Evolutionary conservation across 495 filamentous ascomycete species (phyloP), one percentile per base, ranked within the genome.

Genomic region (Hapsidospora chrysogenum): DNA sequence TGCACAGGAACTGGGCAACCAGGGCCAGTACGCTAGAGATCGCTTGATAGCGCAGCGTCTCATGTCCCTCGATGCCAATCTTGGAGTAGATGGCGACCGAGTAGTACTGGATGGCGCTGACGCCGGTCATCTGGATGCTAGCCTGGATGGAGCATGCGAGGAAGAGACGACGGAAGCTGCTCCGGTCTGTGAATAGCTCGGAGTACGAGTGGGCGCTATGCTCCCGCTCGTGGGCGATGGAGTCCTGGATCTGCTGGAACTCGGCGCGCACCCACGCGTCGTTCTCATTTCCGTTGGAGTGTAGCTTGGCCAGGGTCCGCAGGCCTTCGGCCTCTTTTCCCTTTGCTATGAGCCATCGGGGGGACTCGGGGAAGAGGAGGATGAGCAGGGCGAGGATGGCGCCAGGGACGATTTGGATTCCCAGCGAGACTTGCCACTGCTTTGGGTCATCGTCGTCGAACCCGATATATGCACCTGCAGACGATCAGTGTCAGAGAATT

Each of bases 61-160:
- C 57, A 35, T 71, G 61, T 19, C 66, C 63, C 4, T 51, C 48
- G 42, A 83, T 78, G 9, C 78, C 78, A 51, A 81, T 80, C 45
- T 79, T 70, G 9, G 48, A 55, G 50, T 72, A 76, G 42, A 81
- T 80, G 0, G 46, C 60, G n/a, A 75, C 70, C 11, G 65, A 72
- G 48, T 76, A 81, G 47, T 83, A 80, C 58, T 82, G 76, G 45
- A 81, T 80, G 0, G 76, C 76, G 3, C 67, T 72, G 3, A 80
- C 76, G 43, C 75, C 75, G 1, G 75, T 80, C 75, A 80, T 75
- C 44, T 83, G 78, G 11, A 72, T 64, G 1, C 70, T 72, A 4
- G 74, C 76, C 49, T 81, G 78, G 13, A 83, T 50, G 0, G 77
- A 57, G 44, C 66, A 71, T 36, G 73, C 75, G 11, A 83, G 60